Conservation (phyloP, 441 rosid genomes). For the Pelargonium cotyledonis region DNA sequence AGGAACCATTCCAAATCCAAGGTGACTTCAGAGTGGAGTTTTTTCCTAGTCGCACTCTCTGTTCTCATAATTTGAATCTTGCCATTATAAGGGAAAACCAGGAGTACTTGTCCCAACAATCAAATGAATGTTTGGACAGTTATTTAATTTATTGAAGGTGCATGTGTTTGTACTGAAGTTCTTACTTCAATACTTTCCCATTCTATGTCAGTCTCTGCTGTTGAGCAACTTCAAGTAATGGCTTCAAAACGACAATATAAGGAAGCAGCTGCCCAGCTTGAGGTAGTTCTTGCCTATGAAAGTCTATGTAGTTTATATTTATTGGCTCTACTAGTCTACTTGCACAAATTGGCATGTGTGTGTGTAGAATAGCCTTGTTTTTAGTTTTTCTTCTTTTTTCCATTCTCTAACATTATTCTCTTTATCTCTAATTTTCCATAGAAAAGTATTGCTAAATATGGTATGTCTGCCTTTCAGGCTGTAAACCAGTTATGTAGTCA, state of each 20-base stretch:
- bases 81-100: background rate
- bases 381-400: background rate
- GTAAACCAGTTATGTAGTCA: conserved; percentile 96
- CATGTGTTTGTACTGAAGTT: conserved; percentile 11
- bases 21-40: background rate
- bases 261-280: conserved; percentile 98
- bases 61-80: background rate
- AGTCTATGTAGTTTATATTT: background rate
- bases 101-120: background rate
- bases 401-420: background rate
- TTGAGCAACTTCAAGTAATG: conserved; percentile 99
- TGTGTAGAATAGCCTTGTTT: background rate
- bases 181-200: conserved; percentile 18
- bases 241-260: conserved; percentile 96
- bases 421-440: background rate
- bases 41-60: background rate
- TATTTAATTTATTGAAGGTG: conserved; percentile 9
- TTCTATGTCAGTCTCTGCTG: conserved; percentile 80
- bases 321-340: conserved; percentile 2
- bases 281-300: conserved; percentile 43
- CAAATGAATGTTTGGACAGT: conserved; percentile 2
- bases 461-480: conserved; percentile 61
- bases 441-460: conserved; percentile 11
- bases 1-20: background rate
- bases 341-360: background rate